These are phyloP conservation scores for Pilatotrama ljubarskyi DNA, from an alignment of 768 basidiomycete genomes.

Conservation along the genomic window DNA sequence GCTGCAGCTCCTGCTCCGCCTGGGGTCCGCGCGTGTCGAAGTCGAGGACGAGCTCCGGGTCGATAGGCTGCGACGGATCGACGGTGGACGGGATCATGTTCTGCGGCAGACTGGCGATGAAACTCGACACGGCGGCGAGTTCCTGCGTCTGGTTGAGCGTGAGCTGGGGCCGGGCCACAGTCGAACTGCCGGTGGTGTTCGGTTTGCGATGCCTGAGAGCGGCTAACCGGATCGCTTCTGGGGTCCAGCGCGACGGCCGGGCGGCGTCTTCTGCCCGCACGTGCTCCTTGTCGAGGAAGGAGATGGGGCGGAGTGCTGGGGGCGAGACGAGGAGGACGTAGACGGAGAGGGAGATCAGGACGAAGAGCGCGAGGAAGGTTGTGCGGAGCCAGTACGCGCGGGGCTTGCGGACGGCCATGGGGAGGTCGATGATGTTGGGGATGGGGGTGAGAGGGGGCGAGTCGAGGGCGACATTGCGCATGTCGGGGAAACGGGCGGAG, in stretches of 20 bases:
- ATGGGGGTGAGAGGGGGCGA: conserved; percentile 31
- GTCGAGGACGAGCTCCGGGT: conserved; percentile 79
- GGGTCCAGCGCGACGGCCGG: conserved; percentile 34
- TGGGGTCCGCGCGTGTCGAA: conserved; percentile 73
- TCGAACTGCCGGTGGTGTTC: not conserved
- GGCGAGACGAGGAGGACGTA: conserved; percentile 58
- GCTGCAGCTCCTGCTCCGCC: conserved; percentile 59
- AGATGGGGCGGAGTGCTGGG: conserved; percentile 41
- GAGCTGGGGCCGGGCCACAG: conserved; percentile 39
- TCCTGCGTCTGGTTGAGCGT: conserved; percentile 57
- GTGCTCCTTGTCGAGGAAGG: conserved; percentile 24
- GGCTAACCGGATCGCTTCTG: conserved; percentile 34
- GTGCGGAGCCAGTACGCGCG: conserved; percentile 46
- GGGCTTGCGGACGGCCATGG: conserved; percentile 39
- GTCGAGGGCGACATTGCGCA: conserved; percentile 27
- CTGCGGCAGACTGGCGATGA: conserved; percentile 70
- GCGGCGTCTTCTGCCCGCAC: conserved; percentile 27
- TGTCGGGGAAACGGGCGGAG: conserved; percentile 31
- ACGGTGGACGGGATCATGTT: conserved; percentile 70
- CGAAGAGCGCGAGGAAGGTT: conserved; percentile 53
- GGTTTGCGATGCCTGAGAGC: conserved; percentile 22
- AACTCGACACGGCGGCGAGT: conserved; percentile 72
- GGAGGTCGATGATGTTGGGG: conserved; percentile 29
- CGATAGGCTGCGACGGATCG: conserved; percentile 64
- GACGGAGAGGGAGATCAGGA: conserved; percentile 49